Base-by-base conservation (phyloP, 345 rosid genomes). In the Firmiana major region DNA sequence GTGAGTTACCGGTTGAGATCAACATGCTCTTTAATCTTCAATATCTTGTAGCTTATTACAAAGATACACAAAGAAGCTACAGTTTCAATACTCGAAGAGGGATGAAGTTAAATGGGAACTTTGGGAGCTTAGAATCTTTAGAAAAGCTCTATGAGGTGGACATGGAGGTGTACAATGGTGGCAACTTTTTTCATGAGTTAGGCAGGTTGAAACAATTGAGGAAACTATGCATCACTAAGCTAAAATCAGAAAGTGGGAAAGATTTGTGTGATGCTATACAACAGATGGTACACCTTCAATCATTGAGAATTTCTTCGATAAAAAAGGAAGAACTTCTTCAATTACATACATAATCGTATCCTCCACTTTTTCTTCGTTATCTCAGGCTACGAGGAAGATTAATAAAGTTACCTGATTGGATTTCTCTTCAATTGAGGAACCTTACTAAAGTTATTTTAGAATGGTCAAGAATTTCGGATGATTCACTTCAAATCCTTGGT, bases 401-500 rank as follows among this genome's bases (percentile, higher is more conserved):
- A 34, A 19, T 31, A 8, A 63, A 63, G 68, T 63, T 63, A 36
- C 82, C 82, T 1, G 58, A 24, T 6, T 79, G 79, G 82, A 5
- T 38, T 31, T 31, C 34, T 19, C n/a, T n/a, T n/a, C 17, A 31
- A 5, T 70, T 75, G 22, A 16, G 38, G 4, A 57, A 64, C 34
- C 55, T 74, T 2, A 22, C 31, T 1, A 64, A 43, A 48, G 3
- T 79, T 22, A 40, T 3, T 13, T 55, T 79, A 22, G 21, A 10
- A 38, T 40, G 68, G 59, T 59, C 71, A 6, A 17, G 48, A 8
- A 24, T 74, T 24, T 21, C 24, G 2, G 51, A 40, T 11, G 75
- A 79, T 75, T 74, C 82, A 0, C 26, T 75, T 13, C 21, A 22
- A 67, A 46, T 62, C 42, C 82, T 79, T 3, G 75, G 60, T 43